These are phyloP conservation scores for Cardamine resedifolia DNA, from an alignment of 345 rosid species.

Conservation along the genomic window DNA sequence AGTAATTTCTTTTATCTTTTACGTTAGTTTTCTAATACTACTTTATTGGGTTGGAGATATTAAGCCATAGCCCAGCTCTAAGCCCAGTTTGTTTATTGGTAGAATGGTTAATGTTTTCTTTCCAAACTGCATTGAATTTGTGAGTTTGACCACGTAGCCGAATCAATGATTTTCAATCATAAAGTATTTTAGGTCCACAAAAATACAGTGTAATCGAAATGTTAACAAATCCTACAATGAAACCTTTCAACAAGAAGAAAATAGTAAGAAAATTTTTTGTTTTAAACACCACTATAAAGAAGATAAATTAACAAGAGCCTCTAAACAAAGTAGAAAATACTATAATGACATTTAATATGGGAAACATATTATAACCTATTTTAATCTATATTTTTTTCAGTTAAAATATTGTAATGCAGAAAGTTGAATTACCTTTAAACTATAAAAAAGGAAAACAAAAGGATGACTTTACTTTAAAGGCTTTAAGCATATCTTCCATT, in stretches of 20 bases:
- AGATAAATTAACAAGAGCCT: neutral
- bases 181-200: conserved; percentile 6
- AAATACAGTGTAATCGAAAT: neutral
- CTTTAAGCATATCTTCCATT: conserved; percentile 29
- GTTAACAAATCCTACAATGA: conserved; percentile 5
- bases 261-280: neutral
- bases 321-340: conserved; percentile 19
- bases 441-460: conserved; percentile 14
- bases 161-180: conserved; percentile 8
- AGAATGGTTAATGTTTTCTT: neutral
- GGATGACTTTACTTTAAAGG: conserved; percentile 9
- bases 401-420: neutral
- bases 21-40: neutral
- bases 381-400: neutral
- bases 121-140: neutral
- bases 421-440: conserved; percentile 16
- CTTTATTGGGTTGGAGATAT: neutral
- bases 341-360: conserved; percentile 20
- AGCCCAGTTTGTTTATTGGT: neutral
- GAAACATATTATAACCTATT: neutral
- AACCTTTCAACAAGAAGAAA: neutral
- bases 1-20: neutral
- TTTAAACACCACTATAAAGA: neutral
- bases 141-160: conserved; percentile 7
- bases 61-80: neutral